Conservation (phyloP, 2,329 filamentous ascomycete species). For the Podosphaera aphanis region DNA sequence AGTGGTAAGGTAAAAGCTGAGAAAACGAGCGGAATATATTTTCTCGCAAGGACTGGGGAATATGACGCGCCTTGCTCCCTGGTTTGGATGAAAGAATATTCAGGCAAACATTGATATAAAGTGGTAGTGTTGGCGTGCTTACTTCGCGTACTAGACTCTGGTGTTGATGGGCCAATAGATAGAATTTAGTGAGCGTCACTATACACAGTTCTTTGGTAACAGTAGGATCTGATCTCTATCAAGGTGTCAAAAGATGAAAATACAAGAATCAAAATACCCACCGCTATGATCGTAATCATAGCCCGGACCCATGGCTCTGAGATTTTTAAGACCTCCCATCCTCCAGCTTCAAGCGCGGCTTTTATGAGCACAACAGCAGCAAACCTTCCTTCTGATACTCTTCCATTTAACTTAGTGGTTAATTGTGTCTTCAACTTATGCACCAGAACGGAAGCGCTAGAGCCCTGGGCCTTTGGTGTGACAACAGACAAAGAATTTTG, state of each 20-base stretch:
- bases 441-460: slow-evolving; percentile 45
- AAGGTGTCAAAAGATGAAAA: slow-evolving; percentile 3
- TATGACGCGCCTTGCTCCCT: slow-evolving; percentile 19
- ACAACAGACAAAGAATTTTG: slow-evolving; percentile 37
- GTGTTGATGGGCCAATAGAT: slow-evolving; percentile 58
- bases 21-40: slow-evolving; percentile 48
- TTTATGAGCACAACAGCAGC: slow-evolving; percentile 60
- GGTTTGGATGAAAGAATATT: slow-evolving; percentile 30
- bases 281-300: slow-evolving; percentile 51
- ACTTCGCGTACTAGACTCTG: slow-evolving; percentile 71
- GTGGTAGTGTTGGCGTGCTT: slow-evolving; percentile 56
- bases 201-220: slow-evolving; percentile 56
- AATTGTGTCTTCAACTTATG: slow-evolving; percentile 66
- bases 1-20: slow-evolving; percentile 53
- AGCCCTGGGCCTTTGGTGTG: slow-evolving; percentile 32
- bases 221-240: slow-evolving; percentile 51
- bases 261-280: slow-evolving; percentile 15
- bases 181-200: slow-evolving; percentile 61
- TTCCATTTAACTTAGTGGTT: slow-evolving; percentile 55
- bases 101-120: slow-evolving; percentile 51
- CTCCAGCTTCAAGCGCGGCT: slow-evolving; percentile 56
- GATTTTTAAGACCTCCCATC: slow-evolving; percentile 57
- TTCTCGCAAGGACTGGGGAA: slow-evolving; percentile 31
- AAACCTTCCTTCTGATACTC: slow-evolving; percentile 51
- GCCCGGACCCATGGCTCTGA: slow-evolving; percentile 54